These are phyloP conservation scores for Draba incana DNA, from an alignment of 345 rosid species.

Conservation along the genomic window DNA sequence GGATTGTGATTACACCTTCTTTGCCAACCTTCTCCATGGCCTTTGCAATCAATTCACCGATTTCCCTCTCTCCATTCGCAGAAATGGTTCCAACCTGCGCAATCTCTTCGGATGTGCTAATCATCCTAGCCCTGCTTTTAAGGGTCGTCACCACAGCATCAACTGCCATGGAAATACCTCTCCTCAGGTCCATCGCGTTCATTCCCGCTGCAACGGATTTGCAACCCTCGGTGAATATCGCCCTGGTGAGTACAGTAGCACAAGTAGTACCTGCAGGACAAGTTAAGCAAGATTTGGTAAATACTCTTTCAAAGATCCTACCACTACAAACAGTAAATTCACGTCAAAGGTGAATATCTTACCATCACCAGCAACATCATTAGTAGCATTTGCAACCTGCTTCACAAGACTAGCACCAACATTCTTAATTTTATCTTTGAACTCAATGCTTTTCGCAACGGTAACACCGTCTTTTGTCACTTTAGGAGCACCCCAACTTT, in stretches of 20 bases:
- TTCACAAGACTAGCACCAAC: slow-evolving; percentile 99
- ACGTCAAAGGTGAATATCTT: slow-evolving; percentile 8
- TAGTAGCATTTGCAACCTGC: slow-evolving; percentile 99
- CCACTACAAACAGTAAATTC: background rate
- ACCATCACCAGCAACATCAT: slow-evolving; percentile 98
- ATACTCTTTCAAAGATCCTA: background rate
- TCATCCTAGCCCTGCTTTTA: slow-evolving; percentile 90
- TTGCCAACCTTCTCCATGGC: slow-evolving; percentile 99
- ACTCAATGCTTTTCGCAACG: slow-evolving; percentile 96
- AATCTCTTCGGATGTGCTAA: slow-evolving; percentile 95
- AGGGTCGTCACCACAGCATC: slow-evolving; percentile 84
- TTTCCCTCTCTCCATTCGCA: slow-evolving; percentile 95
- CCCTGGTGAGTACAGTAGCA: slow-evolving; percentile 85
- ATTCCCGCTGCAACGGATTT: slow-evolving; percentile 98
- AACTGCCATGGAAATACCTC: slow-evolving; percentile 88
- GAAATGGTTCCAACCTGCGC: slow-evolving; percentile 99
- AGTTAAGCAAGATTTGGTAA: background rate
- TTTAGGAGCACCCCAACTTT: slow-evolving; percentile 96
- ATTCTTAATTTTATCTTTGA: slow-evolving; percentile 82
- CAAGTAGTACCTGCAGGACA: slow-evolving; percentile 51
- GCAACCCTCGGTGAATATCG: slow-evolving; percentile 91
- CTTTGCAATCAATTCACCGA: slow-evolving; percentile 94
- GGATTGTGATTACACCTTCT: slow-evolving; percentile 96
- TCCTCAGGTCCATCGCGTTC: slow-evolving; percentile 96
- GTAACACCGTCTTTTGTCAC: slow-evolving; percentile 99